Percentiles rank a stretch among this genome's conserved stretches.
These are phyloP conservation scores for Aspergillus niger DNA, from an alignment of 2,329 filamentous ascomycete species.

Conservation along the genomic window DNA sequence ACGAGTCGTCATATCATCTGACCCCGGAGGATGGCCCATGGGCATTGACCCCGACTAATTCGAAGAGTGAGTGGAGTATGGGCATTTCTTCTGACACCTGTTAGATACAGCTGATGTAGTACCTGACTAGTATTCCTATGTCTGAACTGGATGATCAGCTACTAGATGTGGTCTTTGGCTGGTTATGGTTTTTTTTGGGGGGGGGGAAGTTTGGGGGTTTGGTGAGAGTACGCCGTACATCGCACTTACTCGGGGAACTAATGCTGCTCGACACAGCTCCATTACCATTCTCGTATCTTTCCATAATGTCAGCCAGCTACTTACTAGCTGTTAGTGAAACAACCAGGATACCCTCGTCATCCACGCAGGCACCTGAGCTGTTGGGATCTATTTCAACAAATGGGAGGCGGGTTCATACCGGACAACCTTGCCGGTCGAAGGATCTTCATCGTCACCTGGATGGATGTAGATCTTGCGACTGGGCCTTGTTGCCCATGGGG, in stretches of 20 bases:
- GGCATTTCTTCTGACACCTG: background rate
- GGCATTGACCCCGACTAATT: slow-evolving; percentile 14
- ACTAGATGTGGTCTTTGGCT: slow-evolving; percentile 8
- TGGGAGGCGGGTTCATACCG: slow-evolving; percentile 9
- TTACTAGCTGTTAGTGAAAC: background rate
- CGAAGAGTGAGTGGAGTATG: background rate
- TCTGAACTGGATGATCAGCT: background rate
- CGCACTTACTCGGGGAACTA: background rate
- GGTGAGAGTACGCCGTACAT: background rate
- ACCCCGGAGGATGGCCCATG: slow-evolving; percentile 13
- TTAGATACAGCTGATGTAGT: slow-evolving; percentile 2
- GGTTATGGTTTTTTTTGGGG: too few species aligned
- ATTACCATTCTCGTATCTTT: slow-evolving; percentile 5
- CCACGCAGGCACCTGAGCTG: slow-evolving; percentile 24
- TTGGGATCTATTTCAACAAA: slow-evolving; percentile 12
- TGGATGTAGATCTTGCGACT: slow-evolving; percentile 16
- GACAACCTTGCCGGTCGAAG: slow-evolving; percentile 11
- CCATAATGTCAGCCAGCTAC: background rate
- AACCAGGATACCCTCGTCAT: slow-evolving; percentile 25
- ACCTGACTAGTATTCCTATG: slow-evolving; percentile 7
- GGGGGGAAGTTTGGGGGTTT: too few species aligned
- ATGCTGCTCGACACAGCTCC: background rate
- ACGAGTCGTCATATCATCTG: slow-evolving; percentile 18
- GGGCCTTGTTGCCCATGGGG: background rate
- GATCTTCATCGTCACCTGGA: slow-evolving; percentile 16